Percentiles rank a stretch among this genome's conserved stretches.
phyloP scores from a whole-genome alignment of 352 stramenopile species.

The Phytopythium oedochilum region DNA sequence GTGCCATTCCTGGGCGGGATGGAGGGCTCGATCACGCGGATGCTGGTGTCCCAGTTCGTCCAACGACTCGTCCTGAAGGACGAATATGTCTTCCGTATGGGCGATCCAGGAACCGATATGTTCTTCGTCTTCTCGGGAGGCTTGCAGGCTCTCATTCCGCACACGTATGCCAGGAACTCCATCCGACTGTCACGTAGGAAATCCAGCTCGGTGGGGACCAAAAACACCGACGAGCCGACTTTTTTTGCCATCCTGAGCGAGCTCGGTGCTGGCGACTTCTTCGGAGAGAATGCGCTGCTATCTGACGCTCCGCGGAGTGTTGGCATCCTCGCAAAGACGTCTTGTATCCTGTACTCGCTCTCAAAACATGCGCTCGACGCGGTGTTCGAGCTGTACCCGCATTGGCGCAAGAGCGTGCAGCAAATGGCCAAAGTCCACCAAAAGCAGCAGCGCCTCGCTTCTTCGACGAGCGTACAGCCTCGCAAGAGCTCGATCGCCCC shows the following conservation, averaged over 20 bases:
- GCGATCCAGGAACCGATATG: slow-evolving; percentile 42
- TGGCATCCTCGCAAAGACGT: slow-evolving; percentile 34
- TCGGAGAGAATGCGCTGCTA: slow-evolving; percentile 45
- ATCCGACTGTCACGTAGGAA: background rate
- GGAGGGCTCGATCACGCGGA: slow-evolving; percentile 30
- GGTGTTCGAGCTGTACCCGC: slow-evolving; percentile 45
- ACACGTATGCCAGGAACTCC: background rate
- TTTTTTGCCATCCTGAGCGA: slow-evolving; percentile 11
- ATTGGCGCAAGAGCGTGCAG: slow-evolving; percentile 46
- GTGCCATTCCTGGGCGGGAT: slow-evolving; percentile 34
- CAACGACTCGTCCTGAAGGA: slow-evolving; percentile 34
- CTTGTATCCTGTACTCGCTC: slow-evolving; percentile 43
- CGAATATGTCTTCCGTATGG: slow-evolving; percentile 31
- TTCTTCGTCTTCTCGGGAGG: slow-evolving; percentile 47
- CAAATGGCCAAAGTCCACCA: slow-evolving; percentile 36
- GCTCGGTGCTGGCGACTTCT: slow-evolving; percentile 36
- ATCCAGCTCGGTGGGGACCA: background rate
- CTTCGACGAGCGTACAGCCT: background rate
- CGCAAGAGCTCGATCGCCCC: background rate
- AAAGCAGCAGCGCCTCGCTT: slow-evolving; percentile 8
- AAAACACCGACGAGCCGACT: background rate
- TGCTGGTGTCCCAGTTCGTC: slow-evolving; percentile 37
- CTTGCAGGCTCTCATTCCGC: slow-evolving; percentile 12
- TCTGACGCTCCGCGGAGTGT: slow-evolving; percentile 29
- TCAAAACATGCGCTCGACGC: slow-evolving; percentile 37